Evolutionary conservation across 108 stramenopile species (phyloP), one percentile per base, ranked within the genome.

Genomic region (Cyclotella cryptica): DNA sequence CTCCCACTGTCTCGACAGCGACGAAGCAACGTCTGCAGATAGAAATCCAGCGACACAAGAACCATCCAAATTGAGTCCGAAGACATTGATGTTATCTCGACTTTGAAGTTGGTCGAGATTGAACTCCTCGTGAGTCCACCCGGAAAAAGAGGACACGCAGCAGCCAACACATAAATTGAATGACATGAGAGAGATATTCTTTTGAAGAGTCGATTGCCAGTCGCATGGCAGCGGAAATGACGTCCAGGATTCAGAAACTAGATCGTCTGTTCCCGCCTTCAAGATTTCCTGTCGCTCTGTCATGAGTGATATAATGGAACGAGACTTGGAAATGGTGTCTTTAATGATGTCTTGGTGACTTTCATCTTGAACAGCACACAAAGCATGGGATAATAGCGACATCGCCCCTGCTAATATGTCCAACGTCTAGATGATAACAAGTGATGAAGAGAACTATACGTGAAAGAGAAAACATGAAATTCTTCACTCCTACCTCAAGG

Each of bases 81-180:
- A 92, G 22, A 89, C 73, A 51, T 85, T 88, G 8, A 65, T 65
- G 30, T 85, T 78, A 35, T 75, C 67, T 24, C 79, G 67, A 19
- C 77, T 72, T 29, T 81, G 77, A 0, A 95, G 78, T 35, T 83
- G 63, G 26, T 88, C 82, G 27, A 88, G 68, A 45, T 73, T 80
- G 58, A 95, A 95, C 49, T 91, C 90, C 17, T 88, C 83, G 10
- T 42, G 35, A 59, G 90, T 89, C 94, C 94, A 95, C 27, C 94
- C 94, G 1, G 94, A 95, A 74, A 95, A 95, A 27, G 80, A 57
- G 5, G 92, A 89, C 5, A 92, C 90, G 71, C 88, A 90, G 51
- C 83, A 86, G 3, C 85, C 89, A 52, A 93, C 91, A 43, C 88
- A 86, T 17, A 93, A 70, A 79, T 95, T 92, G 55, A 88, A 87